These are phyloP conservation scores for Talaromyces proteolyticus DNA, from an alignment of 495 filamentous ascomycete genomes.

Conservation along the genomic window DNA sequence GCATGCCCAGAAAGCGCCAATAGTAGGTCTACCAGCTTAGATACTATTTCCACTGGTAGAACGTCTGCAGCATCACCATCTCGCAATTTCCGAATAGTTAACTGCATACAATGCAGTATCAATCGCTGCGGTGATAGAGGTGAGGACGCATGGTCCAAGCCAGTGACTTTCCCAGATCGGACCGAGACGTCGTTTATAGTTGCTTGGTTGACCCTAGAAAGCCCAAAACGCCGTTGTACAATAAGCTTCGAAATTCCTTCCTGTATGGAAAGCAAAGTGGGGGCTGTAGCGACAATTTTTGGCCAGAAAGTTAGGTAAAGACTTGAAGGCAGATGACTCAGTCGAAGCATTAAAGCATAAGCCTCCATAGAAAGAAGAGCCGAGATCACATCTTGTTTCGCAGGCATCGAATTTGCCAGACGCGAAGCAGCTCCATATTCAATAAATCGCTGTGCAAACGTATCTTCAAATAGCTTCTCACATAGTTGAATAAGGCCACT, in stretches of 20 bases:
- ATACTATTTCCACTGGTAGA: slow-evolving; percentile 19
- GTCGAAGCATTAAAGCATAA: slow-evolving; percentile 19
- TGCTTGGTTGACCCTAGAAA: slow-evolving; percentile 23
- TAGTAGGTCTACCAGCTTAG: slow-evolving; percentile 20
- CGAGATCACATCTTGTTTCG: slow-evolving; percentile 24
- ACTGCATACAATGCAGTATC: slow-evolving; percentile 24
- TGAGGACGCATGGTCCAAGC: slow-evolving; percentile 6
- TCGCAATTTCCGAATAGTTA: slow-evolving; percentile 19
- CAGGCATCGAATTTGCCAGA: slow-evolving; percentile 42
- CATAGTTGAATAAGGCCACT: slow-evolving; percentile 62
- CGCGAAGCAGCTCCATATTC: slow-evolving; percentile 67
- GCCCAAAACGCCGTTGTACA: slow-evolving; percentile 10
- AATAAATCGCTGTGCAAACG: slow-evolving; percentile 63
- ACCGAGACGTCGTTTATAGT: slow-evolving; percentile 21
- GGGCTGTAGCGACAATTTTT: slow-evolving; percentile 23
- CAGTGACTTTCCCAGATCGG: slow-evolving; percentile 9
- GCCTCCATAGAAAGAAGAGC: slow-evolving; percentile 25
- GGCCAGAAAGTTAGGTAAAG: slow-evolving; percentile 25
- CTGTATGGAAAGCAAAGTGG: slow-evolving; percentile 16
- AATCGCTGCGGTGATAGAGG: slow-evolving; percentile 25
- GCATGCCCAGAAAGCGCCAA: slow-evolving; percentile 14
- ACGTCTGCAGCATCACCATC: slow-evolving; percentile 18
- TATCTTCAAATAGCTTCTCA: slow-evolving; percentile 62
- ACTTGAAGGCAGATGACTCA: slow-evolving; percentile 19
- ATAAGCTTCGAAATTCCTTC: slow-evolving; percentile 20